Evolutionary conservation across 2,329 filamentous ascomycete genomes (phyloP), one percentile per base, ranked within the genome.

Genomic region (Zymoseptoria ardabiliae): DNA sequence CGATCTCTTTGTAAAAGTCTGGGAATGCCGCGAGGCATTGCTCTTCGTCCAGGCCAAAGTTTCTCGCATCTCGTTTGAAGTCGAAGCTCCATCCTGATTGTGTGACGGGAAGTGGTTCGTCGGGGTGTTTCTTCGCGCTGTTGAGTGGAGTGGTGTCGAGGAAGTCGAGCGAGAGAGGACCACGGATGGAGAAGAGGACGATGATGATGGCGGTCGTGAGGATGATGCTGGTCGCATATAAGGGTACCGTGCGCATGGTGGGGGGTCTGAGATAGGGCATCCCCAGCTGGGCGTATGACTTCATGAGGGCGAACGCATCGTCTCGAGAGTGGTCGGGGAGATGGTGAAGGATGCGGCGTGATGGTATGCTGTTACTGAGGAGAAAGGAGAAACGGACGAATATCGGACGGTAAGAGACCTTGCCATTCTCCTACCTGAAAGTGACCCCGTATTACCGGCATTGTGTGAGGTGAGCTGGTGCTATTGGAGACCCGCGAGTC

Each of bases 11-110:
- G 62, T 67, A 71, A 9, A 71, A 63, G 21, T 65, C 56, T 1
- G 71, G 71, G 28, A 73, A 73, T 1, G 69, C 69, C 8, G 55
- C 41, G 50, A 60, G 55, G 60, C 71, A 73, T 58, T 71, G 70
- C 55, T 61, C 56, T 41, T 69, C 63, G 22, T 64, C 63, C 22
- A 71, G 65, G 11, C 66, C 68, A 53, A 69, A 68, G 25, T 68
- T 66, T 20, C 58, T 57, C 19, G 63, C 65, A 53, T 70, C 65
- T 49, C 62, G 57, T 20, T 58, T 60, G 56, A 61, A 60, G 19
- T 61, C 53, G 53, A 64, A 66, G 23, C 28, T 50, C 64, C 64
- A 66, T 7, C 58, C 57, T 6, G 53, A 25, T 21, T 58, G 53
- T 8, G 56, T 54, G 48, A 52, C n/a, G 6, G 45, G 55, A 20